These are phyloP conservation scores for Aspergillus felis DNA, from an alignment of 2,329 filamentous ascomycete genomes.

Conservation along the genomic window DNA sequence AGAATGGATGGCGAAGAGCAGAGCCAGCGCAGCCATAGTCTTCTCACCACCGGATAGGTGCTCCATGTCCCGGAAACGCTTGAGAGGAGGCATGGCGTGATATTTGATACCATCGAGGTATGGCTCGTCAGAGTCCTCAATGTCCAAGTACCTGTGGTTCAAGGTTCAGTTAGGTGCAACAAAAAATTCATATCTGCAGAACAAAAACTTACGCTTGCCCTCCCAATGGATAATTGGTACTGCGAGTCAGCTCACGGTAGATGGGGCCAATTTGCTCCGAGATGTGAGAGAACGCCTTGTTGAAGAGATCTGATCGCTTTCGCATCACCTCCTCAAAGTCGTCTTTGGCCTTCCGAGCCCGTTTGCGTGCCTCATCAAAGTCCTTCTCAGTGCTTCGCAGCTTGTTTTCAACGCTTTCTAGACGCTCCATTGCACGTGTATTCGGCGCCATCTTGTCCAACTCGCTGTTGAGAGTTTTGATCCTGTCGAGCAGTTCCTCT, in stretches of 20 bases:
- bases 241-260: conserved; percentile 92
- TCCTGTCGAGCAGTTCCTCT: conserved; percentile 71
- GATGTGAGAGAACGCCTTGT: conserved; percentile 91
- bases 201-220: conserved; percentile 56
- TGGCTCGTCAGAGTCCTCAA: conserved; percentile 93
- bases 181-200: neutral
- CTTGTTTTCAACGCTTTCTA: conserved; percentile 79
- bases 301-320: conserved; percentile 84
- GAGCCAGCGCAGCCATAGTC: conserved; percentile 95
- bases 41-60: conserved; percentile 96
- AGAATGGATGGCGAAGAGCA: conserved; percentile 93
- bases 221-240: conserved; percentile 86
- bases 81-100: conserved; percentile 96
- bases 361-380: conserved; percentile 76
- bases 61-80: conserved; percentile 99
- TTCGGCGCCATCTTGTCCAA: conserved; percentile 95
- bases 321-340: conserved; percentile 78
- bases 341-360: conserved; percentile 72
- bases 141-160: conserved; percentile 69
- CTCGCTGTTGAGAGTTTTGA: conserved; percentile 68
- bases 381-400: conserved; percentile 82
- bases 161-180: neutral
- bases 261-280: conserved; percentile 90
- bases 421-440: conserved; percentile 88
- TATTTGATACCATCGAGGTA: conserved; percentile 97